Percentiles rank a stretch among this genome's conserved stretches.
phyloP scores from a whole-genome alignment of 1,284 basidiomycete genomes.

The Cystobasidium slooffiae region DNA sequence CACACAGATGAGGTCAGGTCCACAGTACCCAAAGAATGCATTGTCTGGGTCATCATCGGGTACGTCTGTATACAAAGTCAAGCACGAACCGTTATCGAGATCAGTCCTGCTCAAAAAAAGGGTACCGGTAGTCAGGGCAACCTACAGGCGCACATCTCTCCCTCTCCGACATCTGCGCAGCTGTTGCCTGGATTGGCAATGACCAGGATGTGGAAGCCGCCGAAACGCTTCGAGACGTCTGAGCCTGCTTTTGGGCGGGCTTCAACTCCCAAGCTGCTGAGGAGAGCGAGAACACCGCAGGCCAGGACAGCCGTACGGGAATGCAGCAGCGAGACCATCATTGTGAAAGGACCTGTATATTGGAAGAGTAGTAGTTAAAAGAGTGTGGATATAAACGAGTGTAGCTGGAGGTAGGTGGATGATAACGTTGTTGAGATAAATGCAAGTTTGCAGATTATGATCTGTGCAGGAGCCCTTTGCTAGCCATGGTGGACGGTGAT shows the following conservation, averaged over 20 bases:
- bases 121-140: neutral
- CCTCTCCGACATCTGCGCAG: conserved; percentile 33
- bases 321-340: neutral
- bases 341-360: conserved; percentile 1
- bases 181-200: conserved; percentile 20
- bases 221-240: conserved; percentile 1
- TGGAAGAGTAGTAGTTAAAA: neutral
- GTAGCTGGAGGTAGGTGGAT: conserved; percentile 1
- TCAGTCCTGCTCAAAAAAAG: neutral
- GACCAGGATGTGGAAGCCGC: conserved; percentile 14
- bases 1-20: conserved; percentile 28
- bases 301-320: neutral
- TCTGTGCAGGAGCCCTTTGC: too few relatives aligned
- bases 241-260: conserved; percentile 10
- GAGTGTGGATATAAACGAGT: neutral
- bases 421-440: too few relatives aligned
- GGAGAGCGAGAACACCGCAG: conserved; percentile 8
- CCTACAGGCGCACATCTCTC: conserved; percentile 21
- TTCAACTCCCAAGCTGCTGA: conserved; percentile 5
- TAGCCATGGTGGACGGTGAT: too few relatives aligned
- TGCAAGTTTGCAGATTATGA: too few relatives aligned
- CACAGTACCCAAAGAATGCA: conserved; percentile 24
- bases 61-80: neutral
- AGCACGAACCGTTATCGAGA: neutral
- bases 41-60: conserved; percentile 29